Percentiles rank a stretch among this genome's conserved stretches.
phyloP scores from a whole-genome alignment of 75 land plant species.

The Cryptomeria japonica region DNA sequence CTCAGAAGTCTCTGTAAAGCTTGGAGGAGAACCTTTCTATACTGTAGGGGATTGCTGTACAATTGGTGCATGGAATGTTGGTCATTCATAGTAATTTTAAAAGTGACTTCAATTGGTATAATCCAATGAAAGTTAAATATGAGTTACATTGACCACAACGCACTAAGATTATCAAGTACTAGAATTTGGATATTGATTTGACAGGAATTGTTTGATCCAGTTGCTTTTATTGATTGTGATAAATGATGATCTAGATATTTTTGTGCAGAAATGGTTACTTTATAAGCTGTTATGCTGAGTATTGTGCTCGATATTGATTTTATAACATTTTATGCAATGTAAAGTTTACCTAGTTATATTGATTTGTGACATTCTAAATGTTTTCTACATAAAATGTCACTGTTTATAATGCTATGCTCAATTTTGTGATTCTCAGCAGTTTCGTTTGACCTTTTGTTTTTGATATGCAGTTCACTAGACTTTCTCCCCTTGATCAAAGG shows the following conservation, averaged over 20 bases:
- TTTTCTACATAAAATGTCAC: neutral
- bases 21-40: neutral
- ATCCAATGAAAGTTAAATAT: neutral
- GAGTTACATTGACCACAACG: neutral
- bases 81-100: neutral
- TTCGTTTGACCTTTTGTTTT: neutral
- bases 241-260: neutral
- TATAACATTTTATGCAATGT: neutral
- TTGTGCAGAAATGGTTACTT: neutral
- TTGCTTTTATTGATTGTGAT: neutral
- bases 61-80: neutral
- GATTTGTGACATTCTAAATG: no score
- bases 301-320: neutral
- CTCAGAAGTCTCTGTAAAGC: neutral
- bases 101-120: neutral
- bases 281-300: neutral
- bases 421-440: neutral
- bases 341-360: neutral
- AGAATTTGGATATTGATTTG: neutral
- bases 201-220: neutral
- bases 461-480: slow-evolving; percentile 82
- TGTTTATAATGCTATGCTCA: neutral
- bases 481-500: slow-evolving; percentile 94
- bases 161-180: neutral
- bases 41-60: neutral